Evolutionary conservation across 1,284 basidiomycete genomes (phyloP), one percentile per base, ranked within the genome.

Genomic region (Sparassis latifolia): DNA sequence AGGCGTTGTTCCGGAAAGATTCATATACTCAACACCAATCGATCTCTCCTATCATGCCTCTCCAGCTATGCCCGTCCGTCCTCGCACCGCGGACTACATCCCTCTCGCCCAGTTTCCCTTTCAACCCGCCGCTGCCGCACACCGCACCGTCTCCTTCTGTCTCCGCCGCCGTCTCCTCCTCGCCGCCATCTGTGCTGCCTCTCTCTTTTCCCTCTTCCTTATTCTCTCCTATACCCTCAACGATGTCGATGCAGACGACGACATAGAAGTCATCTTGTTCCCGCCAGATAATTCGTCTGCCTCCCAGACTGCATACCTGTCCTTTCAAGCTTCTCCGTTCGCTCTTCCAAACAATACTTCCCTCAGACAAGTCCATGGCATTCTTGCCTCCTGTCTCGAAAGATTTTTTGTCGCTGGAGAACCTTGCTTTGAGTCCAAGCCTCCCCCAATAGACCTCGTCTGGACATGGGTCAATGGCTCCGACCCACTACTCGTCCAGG

Each of bases 381-480:
- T 7, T 38, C 57, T 63, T 3, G 59, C 61, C 4, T 33, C 55
- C 35, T 65, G 63, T 47, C 54, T 61, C 10, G 63, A 65, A 33
- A 57, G 49, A 10, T 59, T 61, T 48, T 61, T 60, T 33, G 48
- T 55, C 33, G 37, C 48, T 1, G 63, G 63, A 2, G 50, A 48
- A 4, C 51, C 51, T 2, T 63, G 62, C 41, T 59, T 58, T 42
- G 59, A 60, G 29, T 48, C 56, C 1, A 43, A 45, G 2, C 48
- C 56, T 2, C 55, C 57, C 29, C 33, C 50, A n/a, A 54, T 66
- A 47, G 64, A 66, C 50, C 51, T 66, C 10, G 38, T 66, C 29
- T 66, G 62, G 62, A 66, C 64, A 3, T 66, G 64, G 64, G 62
- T 63, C 39, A 66, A 66, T 47, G 62, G 64, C 49, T 62, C 64